phyloP scores from a whole-genome alignment of 2,329 filamentous ascomycete species.

The Hymenoscyphus infarciens region DNA sequence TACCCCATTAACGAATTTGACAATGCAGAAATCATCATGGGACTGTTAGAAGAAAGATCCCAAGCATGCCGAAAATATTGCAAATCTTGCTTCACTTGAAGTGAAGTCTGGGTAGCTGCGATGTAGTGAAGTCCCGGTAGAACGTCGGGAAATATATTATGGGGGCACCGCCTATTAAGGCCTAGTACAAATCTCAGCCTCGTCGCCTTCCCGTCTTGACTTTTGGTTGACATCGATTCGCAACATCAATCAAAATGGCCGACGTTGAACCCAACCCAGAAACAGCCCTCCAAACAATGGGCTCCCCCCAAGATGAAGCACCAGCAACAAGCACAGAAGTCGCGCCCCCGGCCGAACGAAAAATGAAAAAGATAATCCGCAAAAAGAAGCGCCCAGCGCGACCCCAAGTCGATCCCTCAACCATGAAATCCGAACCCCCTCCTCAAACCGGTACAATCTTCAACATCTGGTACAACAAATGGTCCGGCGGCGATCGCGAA shows the following conservation, averaged over 20 bases:
- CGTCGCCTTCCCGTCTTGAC: constrained; percentile 3
- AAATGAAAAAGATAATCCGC: constrained; percentile 87
- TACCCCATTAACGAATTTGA: no score
- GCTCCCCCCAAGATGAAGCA: constrained; percentile 26
- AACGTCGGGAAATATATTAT: neutral
- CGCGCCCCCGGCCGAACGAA: constrained; percentile 38
- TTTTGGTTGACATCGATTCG: neutral
- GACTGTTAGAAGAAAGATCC: no score
- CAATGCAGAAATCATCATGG: no score
- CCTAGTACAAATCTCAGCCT: constrained; percentile 3
- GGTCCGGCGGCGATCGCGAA: constrained; percentile 91
- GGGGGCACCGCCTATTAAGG: neutral
- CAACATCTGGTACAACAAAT: constrained; percentile 99
- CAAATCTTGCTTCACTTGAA: no score
- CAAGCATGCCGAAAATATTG: no score
- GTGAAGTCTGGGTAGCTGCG: no score
- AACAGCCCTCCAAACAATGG: constrained; percentile 11
- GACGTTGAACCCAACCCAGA: constrained; percentile 4
- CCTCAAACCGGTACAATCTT: constrained; percentile 93
- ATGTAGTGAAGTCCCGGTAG: neutral
- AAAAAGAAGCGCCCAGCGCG: constrained; percentile 88
- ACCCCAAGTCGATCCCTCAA: constrained; percentile 82
- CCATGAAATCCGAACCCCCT: constrained; percentile 78
- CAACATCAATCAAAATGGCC: constrained; percentile 6
- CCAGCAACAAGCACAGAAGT: constrained; percentile 30